Conservation (phyloP, 148 eudicot species). For the Camellia japonica region DNA sequence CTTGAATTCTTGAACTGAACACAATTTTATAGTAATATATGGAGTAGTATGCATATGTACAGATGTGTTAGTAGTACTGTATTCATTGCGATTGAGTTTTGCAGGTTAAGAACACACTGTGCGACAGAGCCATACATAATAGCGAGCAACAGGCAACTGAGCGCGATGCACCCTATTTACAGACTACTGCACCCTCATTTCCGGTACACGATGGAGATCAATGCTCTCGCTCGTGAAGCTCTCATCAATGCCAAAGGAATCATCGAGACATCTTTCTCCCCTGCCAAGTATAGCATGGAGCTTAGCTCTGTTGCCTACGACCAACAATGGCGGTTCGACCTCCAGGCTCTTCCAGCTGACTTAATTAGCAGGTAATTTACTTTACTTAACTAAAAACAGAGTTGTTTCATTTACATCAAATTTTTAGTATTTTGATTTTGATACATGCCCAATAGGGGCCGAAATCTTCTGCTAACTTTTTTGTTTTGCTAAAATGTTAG, state of each 20-base stretch:
- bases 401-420: too few relatives aligned
- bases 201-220: slow-evolving; percentile 93
- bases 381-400: too few relatives aligned
- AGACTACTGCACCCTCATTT: slow-evolving; percentile 71
- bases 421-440: too few relatives aligned
- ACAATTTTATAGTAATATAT: too few relatives aligned
- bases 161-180: slow-evolving; percentile 77
- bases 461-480: background rate
- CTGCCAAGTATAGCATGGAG: slow-evolving; percentile 58
- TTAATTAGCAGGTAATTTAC: slow-evolving; percentile 58
- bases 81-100: background rate
- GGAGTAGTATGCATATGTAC: too few relatives aligned
- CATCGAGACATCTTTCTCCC: slow-evolving; percentile 58
- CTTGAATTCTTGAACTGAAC: too few relatives aligned
- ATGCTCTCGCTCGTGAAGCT: slow-evolving; percentile 72
- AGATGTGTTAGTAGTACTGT: too few relatives aligned
- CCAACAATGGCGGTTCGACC: slow-evolving; percentile 68
- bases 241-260: slow-evolving; percentile 65
- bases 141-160: slow-evolving; percentile 66
- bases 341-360: slow-evolving; percentile 66
- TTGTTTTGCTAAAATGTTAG: slow-evolving; percentile 10
- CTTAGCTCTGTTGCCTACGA: slow-evolving; percentile 68
- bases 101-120: slow-evolving; percentile 81
- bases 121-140: slow-evolving; percentile 75
- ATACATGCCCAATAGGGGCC: too few relatives aligned